Conservation (phyloP, 305 asterid genomes). For the Fraxinus dipetala region DNA sequence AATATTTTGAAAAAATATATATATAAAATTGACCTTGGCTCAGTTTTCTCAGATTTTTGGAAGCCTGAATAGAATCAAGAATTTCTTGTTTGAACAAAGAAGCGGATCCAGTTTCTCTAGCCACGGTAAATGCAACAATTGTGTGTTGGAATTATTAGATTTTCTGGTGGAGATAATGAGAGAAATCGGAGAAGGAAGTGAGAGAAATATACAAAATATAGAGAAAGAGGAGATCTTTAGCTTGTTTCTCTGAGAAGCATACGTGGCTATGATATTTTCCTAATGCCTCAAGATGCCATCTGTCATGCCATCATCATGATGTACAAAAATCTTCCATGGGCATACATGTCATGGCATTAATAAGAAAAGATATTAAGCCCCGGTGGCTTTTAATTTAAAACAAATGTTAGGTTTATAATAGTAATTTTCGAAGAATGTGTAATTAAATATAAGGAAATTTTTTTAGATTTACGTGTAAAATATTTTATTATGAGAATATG, state of each 20-base stretch:
- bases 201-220: slow-evolving; percentile 22
- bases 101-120: not conserved
- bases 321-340: not conserved
- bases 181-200: not conserved
- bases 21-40: slow-evolving; percentile 15
- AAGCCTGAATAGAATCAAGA: not conserved
- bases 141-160: slow-evolving; percentile 19
- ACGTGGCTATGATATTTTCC: slow-evolving; percentile 89
- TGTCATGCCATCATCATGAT: slow-evolving; percentile 30
- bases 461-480: no score
- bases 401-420: no score
- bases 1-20: not conserved
- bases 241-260: slow-evolving; percentile 49
- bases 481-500: no score
- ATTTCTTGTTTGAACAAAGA: not conserved
- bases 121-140: slow-evolving; percentile 14
- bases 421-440: no score
- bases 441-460: no score
- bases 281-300: slow-evolving; percentile 43
- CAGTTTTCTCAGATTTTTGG: slow-evolving; percentile 12
- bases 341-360: not conserved
- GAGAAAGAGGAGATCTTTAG: slow-evolving; percentile 41
- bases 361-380: not conserved
- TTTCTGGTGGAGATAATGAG: slow-evolving; percentile 49
- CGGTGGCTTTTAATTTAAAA: no score